These are phyloP conservation scores for Sordariomycetes sp. DNA, from an alignment of 2,329 filamentous ascomycete species.

Conservation along the genomic window DNA sequence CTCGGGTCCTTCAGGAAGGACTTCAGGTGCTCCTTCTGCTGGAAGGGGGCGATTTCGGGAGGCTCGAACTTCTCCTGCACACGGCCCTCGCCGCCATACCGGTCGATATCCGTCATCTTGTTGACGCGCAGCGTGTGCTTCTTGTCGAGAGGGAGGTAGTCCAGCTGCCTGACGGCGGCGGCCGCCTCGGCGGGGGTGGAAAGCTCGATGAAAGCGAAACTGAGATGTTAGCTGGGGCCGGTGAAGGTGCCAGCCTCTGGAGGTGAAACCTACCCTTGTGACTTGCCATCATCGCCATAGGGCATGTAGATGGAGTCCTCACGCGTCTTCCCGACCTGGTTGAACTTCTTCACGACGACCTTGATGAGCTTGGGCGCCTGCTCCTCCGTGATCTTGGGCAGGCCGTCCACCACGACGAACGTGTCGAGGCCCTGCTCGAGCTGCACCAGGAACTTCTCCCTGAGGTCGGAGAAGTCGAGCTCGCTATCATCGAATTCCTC, in stretches of 20 bases:
- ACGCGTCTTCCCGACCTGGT: slow-evolving; percentile 69
- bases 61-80: slow-evolving; percentile 83
- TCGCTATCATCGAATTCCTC: slow-evolving; percentile 87
- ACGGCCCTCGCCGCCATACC: slow-evolving; percentile 86
- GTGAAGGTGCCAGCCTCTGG: neutral
- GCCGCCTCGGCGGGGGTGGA: slow-evolving; percentile 81
- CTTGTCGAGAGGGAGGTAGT: slow-evolving; percentile 85
- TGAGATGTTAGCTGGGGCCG: slow-evolving; percentile 21
- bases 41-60: slow-evolving; percentile 76
- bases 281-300: slow-evolving; percentile 75
- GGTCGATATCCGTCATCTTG: slow-evolving; percentile 96
- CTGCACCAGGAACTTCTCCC: slow-evolving; percentile 90
- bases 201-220: slow-evolving; percentile 96
- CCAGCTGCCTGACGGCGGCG: slow-evolving; percentile 78
- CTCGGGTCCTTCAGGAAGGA: slow-evolving; percentile 81
- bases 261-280: slow-evolving; percentile 57
- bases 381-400: slow-evolving; percentile 80
- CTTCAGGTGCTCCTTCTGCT: slow-evolving; percentile 88
- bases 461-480: slow-evolving; percentile 88
- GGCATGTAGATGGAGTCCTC: slow-evolving; percentile 94
- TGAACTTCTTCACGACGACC: slow-evolving; percentile 90
- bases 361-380: slow-evolving; percentile 92
- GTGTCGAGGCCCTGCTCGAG: slow-evolving; percentile 93
- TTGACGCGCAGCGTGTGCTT: slow-evolving; percentile 93
- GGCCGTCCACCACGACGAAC: slow-evolving; percentile 91